A percentile compares a stretch with the other conserved stretches of the same genome.
Evolutionary conservation across 2,329 filamentous ascomycete species (phyloP).

Genomic region (Dichotomopilus funicola): DNA sequence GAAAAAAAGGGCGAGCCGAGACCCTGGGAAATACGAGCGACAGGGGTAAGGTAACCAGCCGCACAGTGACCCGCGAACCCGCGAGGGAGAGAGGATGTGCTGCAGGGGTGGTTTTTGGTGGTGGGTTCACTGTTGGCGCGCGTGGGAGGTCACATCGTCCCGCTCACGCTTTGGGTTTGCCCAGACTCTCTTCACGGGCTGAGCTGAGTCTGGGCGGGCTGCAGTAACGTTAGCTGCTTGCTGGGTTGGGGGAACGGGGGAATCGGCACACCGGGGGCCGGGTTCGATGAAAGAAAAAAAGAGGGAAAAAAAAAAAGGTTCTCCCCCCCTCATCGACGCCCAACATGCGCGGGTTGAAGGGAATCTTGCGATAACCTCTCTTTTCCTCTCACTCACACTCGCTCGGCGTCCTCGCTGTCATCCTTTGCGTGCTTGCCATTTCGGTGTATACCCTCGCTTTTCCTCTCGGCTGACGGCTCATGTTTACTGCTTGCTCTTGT

Average conservation of each 20-base stretch:
- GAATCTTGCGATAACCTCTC: not conserved
- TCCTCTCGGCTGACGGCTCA: not conserved
- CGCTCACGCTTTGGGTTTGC: not conserved
- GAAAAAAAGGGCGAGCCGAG: not conserved
- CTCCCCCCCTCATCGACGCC: not conserved
- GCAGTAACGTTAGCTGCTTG: no score
- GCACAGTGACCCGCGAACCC: no score
- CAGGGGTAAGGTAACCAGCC: not conserved
- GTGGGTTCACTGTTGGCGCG: no score
- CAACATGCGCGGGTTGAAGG: constrained; percentile 1
- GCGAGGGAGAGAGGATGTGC: not conserved
- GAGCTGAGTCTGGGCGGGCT: not conserved
- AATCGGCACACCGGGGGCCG: no score
- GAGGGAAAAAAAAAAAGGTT: no score
- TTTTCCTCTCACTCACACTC: not conserved
- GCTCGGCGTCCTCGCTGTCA: no score
- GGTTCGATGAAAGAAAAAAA: no score
- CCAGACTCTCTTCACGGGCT: not conserved
- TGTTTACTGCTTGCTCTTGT: no score
- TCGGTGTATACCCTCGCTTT: constrained; percentile 8
- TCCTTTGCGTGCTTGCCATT: not conserved
- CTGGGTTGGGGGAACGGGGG: no score
- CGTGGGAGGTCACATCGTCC: constrained; percentile 8
- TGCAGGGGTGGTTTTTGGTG: no score
- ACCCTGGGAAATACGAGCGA: constrained; percentile 12